phyloP scores from a whole-genome alignment of 129 eudicot species.

The Pulicaria dysenterica region DNA sequence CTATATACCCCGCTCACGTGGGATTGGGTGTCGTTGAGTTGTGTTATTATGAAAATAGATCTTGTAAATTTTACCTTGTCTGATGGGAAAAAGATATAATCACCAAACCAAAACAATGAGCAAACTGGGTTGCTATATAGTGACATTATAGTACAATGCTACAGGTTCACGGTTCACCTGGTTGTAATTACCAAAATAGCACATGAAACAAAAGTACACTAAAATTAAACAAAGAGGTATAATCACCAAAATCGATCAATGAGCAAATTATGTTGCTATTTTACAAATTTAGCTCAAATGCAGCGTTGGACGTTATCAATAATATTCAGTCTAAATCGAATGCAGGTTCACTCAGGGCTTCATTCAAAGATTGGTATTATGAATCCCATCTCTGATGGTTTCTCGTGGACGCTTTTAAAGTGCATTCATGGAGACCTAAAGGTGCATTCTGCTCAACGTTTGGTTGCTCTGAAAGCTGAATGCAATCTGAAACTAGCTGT shows the following conservation, averaged over 20 bases:
- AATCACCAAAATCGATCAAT: not conserved
- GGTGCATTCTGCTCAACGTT: slow-evolving; percentile 60
- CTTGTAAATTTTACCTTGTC: too few relatives aligned
- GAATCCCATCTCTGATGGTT: slow-evolving; percentile 66
- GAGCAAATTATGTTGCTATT: not conserved
- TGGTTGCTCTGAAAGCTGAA: slow-evolving; percentile 85
- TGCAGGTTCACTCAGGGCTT: slow-evolving; percentile 80
- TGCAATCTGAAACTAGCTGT: slow-evolving; percentile 96
- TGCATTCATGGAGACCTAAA: slow-evolving; percentile 89
- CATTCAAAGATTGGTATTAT: slow-evolving; percentile 66
- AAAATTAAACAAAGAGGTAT: not conserved
- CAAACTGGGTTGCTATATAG: too few relatives aligned
- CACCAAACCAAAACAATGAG: too few relatives aligned
- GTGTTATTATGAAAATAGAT: too few relatives aligned
- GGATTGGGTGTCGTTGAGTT: too few relatives aligned
- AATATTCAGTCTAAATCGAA: not conserved
- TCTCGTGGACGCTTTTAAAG: slow-evolving; percentile 79
- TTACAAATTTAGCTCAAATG: not conserved
- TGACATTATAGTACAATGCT: too few relatives aligned
- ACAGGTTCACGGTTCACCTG: too few relatives aligned
- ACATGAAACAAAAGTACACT: not conserved
- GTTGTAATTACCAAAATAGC: not conserved
- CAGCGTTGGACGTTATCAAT: slow-evolving; percentile 12
- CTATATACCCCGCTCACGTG: too few relatives aligned
- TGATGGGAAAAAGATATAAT: too few relatives aligned